A percentile compares a stretch with the other conserved stretches of the same genome.
phyloP scores from a whole-genome alignment of 2,329 filamentous ascomycete species.

The Sclerotinia nivalis region DNA sequence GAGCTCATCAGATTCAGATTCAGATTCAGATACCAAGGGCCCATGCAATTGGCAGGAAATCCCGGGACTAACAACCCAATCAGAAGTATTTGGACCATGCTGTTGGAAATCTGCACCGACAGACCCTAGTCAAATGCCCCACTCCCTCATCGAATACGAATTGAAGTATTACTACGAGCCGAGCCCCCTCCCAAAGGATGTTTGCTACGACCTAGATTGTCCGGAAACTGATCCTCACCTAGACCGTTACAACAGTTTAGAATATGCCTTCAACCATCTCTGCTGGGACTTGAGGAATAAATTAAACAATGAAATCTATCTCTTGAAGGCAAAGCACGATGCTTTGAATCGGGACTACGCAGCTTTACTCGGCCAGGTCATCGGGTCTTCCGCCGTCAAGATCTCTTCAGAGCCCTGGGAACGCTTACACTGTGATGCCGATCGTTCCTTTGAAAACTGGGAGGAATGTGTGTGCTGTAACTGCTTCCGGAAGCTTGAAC shows the following conservation, averaged over 20 bases:
- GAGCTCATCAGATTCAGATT: no score
- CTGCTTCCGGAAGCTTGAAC: neutral
- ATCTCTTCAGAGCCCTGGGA: neutral
- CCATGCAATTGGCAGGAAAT: neutral
- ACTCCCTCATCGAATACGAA: neutral
- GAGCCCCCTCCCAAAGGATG: no score
- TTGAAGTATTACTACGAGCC: no score
- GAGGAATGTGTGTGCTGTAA: neutral
- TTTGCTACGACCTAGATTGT: neutral
- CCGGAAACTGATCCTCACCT: neutral
- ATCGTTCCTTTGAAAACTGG: neutral
- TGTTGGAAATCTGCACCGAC: neutral
- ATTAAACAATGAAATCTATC: rapidly evolving
- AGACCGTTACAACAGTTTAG: neutral
- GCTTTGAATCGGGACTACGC: neutral
- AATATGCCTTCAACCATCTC: rapidly evolving
- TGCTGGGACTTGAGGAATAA: neutral
- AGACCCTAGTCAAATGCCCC: no score
- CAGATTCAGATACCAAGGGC: no score
- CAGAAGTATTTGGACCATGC: neutral
- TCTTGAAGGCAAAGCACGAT: neutral
- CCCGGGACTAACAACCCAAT: neutral
- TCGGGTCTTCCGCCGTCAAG: neutral
- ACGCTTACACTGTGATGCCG: neutral
- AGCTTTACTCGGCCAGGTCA: neutral